Evolutionary conservation across 2,329 filamentous ascomycete genomes (phyloP), one percentile per base, ranked within the genome.

Genomic region (Periconia digitata): DNA sequence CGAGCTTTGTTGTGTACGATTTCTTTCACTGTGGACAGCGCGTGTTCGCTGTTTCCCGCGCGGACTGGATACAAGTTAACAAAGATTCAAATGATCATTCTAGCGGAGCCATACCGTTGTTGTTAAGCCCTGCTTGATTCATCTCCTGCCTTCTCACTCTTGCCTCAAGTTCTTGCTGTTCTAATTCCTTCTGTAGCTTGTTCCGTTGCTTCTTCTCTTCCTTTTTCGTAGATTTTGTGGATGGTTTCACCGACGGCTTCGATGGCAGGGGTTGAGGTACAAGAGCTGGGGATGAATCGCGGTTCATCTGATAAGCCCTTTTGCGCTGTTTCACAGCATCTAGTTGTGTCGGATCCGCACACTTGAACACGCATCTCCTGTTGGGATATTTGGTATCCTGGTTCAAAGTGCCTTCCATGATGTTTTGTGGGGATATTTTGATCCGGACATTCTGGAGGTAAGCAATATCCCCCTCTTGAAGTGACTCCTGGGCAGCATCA

Each of bases 381-480:
- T 74, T 59, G 2, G 74, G 74, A 54, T 72, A 74, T 1, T 59
- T 58, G 6, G 71, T 71, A 58, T 94, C 89, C 43, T 79, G 77
- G 55, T 86, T 84, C 18, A 96, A 69, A 44, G 76, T 82, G 2
- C 88, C 92, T 68, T 96, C 91, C 0, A 96, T 73, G 49, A 81
- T 80, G 3, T 69, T 64, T 21, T 67, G 74, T 40, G 78, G 74
- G 6, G 68, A 65, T 6, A 59, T 72, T 54, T 86, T 89, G 53
- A 90, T 78, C 17, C 86, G 86, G 3, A 95, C 77, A 59, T 96
- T 96, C 18, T 76, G 79, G 6, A 96, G 69, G 3, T 72, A 72
- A 2, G 95, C 72, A 76, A 86, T 85, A 20, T 83, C 74, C 3
- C 82, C 81, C n/a, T 74, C 67, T 2, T 76, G 72, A 21, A 94